Base-by-base conservation (phyloP, 352 stramenopile species). In the Elongisporangium prolatum region DNA sequence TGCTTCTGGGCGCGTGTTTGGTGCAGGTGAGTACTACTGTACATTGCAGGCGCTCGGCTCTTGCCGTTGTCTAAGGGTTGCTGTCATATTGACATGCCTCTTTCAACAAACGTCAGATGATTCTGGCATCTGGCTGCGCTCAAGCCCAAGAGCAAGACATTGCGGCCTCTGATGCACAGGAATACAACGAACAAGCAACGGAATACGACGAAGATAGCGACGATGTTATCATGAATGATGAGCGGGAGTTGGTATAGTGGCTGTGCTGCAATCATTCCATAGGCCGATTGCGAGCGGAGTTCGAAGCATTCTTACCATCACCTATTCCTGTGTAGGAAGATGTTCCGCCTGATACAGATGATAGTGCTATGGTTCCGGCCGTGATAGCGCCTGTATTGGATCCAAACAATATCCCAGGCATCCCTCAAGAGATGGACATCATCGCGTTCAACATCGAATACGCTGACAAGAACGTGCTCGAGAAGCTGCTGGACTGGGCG, bases 401-500 rank as follows among this genome's bases (percentile, higher is more conserved):
- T 13, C 34, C 34, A 9, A 44, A 17, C 34, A 44, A 44, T 13
- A 44, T 44, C 34, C 34, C 34, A 44, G 34, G 34, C 10, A 13
- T 44, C 11, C 34, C 34, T 9, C 10, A 7, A 13, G 34, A 44
- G 34, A 44, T 84, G 50, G 75, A 88, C 20, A 54, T 90, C 49
- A 56, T 73, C 17, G 75, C 77, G 13, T 90, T 90, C 59, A 79
- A 82, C 52, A 63, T 79, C 34, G 75, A 84, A 20, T 80, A 69
- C 38, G 77, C 80, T 4, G 71, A 90, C 25, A 71, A 67, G 40
- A 53, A 66, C 25, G 63, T 83, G 18, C 69, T 90, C 17, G 64
- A 73, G 28, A 63, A 66, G 18, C 72, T 90, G 24, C 69, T 90
- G 20, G 77, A 88, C 40, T 90, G 77, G 77, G 74, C 80, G 13